phyloP scores from a whole-genome alignment of 202 grass and related monocot genomes.

The Digitaria exilis region DNA sequence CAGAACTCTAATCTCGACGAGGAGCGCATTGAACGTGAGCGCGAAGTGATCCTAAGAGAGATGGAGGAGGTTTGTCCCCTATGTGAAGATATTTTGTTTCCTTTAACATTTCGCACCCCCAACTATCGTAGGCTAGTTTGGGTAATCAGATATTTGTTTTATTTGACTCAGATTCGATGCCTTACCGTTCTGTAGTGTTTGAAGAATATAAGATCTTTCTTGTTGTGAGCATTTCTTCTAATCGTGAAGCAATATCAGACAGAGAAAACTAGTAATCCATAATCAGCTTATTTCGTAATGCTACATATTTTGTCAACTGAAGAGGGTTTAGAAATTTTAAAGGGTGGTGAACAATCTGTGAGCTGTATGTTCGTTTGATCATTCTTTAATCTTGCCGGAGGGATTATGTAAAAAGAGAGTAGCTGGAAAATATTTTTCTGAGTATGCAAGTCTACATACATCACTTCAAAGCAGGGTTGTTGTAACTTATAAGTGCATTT shows the following conservation, averaged over 20 bases:
- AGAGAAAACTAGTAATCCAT: background rate
- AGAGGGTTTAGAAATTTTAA: background rate
- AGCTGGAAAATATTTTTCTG: background rate
- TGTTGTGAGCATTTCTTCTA: background rate
- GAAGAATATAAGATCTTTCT: background rate
- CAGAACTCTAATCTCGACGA: conserved; percentile 86
- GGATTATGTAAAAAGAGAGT: background rate
- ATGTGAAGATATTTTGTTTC: conserved; percentile 9
- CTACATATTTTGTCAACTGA: background rate
- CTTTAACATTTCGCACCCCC: background rate
- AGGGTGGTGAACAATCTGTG: background rate
- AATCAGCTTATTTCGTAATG: background rate
- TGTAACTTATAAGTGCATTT: background rate
- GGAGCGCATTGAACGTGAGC: conserved; percentile 66
- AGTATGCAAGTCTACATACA: background rate
- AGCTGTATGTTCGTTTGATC: background rate
- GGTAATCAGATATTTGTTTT: background rate
- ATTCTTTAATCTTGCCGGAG: background rate
- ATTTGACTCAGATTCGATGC: background rate
- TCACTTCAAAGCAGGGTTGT: background rate
- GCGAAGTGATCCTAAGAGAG: conserved; percentile 89
- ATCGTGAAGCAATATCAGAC: background rate
- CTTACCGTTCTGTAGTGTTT: background rate
- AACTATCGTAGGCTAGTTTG: background rate
- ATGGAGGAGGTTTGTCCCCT: conserved; percentile 80